Evolutionary conservation across 2,329 filamentous ascomycete genomes (phyloP), one percentile per base, ranked within the genome.

Genomic region (Cercospora canescens): DNA sequence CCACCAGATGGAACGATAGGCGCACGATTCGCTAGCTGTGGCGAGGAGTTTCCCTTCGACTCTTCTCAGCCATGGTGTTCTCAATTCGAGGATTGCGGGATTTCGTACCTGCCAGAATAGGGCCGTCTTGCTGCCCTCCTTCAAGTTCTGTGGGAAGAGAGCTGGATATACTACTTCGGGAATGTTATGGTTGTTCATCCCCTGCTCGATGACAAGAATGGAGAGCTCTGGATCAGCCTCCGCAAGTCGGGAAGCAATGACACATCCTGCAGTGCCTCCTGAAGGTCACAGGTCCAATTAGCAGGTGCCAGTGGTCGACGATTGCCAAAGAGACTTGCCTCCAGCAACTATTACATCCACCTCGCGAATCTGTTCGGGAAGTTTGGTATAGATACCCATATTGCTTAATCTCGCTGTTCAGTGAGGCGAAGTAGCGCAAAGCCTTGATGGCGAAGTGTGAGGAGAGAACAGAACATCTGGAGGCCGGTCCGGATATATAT

Each of bases 161-260:
- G 80, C 85, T 1, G 86, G 86, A 52, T 83, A 81, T 18, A 82
- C 76, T 12, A 87, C 77, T 18, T 77, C 80, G 1, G 83, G 81
- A 54, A 83, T 77, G 69, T 85, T 78, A 67, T 82, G 81, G 70
- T 85, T 87, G 72, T 87, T 84, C 34, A 77, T 78, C 1, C 86
- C 86, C 24, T 80, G 77, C 71, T 88, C 86, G 57, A 87, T 81
- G 7, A 88, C 76, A 12, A 87, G 76, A 54, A 87, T 82, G 9
- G 80, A 81, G 3, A 86, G 75, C n/a, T 77, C 76, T 0, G 84
- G 84, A 62, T 85, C 81, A 0, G 84, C 83, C 60, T 83, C 81
- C 5, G 84, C 82, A 1, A 87, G 79, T 55, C 85, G 78, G 6
- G 78, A 80, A 16, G 85, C 84, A 34, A 85, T 75, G n/a, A 85